Base-by-base conservation (phyloP, 257 asterid species). In the Eucommia ulmoides region DNA sequence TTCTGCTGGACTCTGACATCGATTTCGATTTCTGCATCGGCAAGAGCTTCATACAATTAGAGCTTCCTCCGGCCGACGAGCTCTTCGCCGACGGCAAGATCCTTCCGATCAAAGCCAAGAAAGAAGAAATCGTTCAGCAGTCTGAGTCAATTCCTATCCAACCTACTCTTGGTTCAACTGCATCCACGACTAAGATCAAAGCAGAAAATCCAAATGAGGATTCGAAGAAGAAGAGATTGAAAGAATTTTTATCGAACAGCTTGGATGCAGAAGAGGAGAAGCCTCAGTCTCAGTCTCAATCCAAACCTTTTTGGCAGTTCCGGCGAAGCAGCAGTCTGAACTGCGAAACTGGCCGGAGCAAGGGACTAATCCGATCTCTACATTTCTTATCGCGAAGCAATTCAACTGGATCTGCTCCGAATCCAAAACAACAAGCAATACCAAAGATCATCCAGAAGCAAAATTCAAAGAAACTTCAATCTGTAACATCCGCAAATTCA, bases 381-480 rank as follows among this genome's bases (percentile, higher is more conserved):
- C 79, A 75, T 48, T 79, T 82, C 33, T 68, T 87, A 25, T 60
- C 80, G 0, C 61, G 94, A 50, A 87, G 96, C 62, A 80, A 80
- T 11, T 87, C 96, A 16, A 86, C 96, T 10, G 94, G 94, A 2
- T 82, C 96, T 8, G 84, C 81, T 16, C 89, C 84, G 1, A 83
- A 58, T 51, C 76, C 74, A 9, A 86, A 76, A 17, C 64, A 71
- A 14, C 12, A 65, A 20, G 38, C 62, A 33, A 41, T 21, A 20
- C 48, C 41, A 3, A 65, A 68, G 0, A 80, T 52, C 1, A 57
- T 61, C 51, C 71, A 49, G 50, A 80, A 83, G 61, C 89, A 78
- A 58, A 56, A 57, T 23, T 78, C 80, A 0, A 52, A 67, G 65
- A 74, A 69, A 18, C 92, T 78, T 21, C 51, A 61, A 26, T 57